These are phyloP conservation scores for Coix lacrymajobi DNA, from an alignment of 176 grass and related monocot species.

Conservation along the genomic window DNA sequence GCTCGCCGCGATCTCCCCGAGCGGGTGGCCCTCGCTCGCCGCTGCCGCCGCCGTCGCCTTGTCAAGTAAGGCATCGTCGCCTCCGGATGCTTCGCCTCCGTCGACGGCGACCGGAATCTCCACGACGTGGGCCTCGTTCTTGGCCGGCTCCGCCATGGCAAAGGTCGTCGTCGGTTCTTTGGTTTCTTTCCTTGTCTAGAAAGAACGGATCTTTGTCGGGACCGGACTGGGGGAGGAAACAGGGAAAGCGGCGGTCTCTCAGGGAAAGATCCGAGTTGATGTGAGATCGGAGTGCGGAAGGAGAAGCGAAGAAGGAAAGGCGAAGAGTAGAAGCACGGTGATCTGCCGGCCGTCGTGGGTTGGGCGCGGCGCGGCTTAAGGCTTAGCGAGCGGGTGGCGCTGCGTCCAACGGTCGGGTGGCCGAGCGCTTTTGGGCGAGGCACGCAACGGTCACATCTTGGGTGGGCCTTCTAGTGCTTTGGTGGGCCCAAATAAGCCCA, in stretches of 20 bases:
- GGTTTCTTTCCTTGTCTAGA: neutral
- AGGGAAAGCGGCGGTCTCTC: neutral
- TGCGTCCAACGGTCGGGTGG: slow-evolving; percentile 50
- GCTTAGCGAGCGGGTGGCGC: neutral
- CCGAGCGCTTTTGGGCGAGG: neutral
- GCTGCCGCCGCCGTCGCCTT: neutral
- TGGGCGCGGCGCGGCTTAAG: neutral
- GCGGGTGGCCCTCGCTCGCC: slow-evolving; percentile 38
- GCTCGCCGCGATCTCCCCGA: slow-evolving; percentile 72
- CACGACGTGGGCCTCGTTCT: slow-evolving; percentile 35
- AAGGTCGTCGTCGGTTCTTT: neutral
- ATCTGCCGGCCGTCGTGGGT: neutral
- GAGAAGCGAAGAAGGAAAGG: slow-evolving; percentile 26
- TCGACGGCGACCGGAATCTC: slow-evolving; percentile 41
- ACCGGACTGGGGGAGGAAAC: neutral
- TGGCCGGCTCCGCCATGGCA: slow-evolving; percentile 13
- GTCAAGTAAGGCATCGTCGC: neutral
- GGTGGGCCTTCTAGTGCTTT: neutral
- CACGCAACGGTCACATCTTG: slow-evolving; percentile 37
- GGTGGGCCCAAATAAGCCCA: neutral
- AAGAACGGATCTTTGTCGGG: neutral
- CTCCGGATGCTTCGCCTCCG: neutral
- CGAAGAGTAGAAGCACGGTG: neutral
- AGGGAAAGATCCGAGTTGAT: slow-evolving; percentile 35
- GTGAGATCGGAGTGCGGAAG: slow-evolving; percentile 15